Evolutionary conservation across 2,329 filamentous ascomycete genomes (phyloP), one percentile per base, ranked within the genome.

Genomic region (Colletotrichum lupini): DNA sequence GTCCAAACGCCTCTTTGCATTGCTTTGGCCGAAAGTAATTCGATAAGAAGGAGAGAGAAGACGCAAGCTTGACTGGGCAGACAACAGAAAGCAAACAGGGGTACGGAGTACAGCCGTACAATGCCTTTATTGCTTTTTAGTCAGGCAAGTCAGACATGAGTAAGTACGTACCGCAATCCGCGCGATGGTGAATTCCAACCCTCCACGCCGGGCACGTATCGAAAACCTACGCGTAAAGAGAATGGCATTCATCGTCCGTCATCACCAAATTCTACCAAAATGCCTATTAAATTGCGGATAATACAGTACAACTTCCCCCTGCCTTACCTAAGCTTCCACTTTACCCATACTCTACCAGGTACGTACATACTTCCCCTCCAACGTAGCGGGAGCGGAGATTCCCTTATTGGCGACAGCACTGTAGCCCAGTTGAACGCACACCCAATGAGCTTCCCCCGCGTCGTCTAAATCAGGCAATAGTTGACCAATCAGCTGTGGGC

Each of bases 401-500:
- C 71, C 71, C 56, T 71, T 65, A 70, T 56, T 11, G 67, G 71
- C 70, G 55, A 59, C 35, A 37, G 37, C 59, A 12, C 24, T 28
- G 30, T 32, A 32, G 30, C 30, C 30, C 30, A 32, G 30, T 11
- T 42, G 22, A 7, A 42, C 19, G 28, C 30, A 35, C 14, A 24
- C 12, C 70, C 70, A 73, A 73, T 70, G n/a, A 52, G 56, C 42
- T 26, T 49, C 5, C 60, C 56, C 35, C 67, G 67, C 66, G 67
- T 19, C 60, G 24, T 46, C 71, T 73, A 12, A 42, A 66, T 66
- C 55, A 57, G 67, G 67, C 32, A 73, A 71, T 46, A 66, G 62
- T 61, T 71, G 67, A 28, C 67, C 71, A 73, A 73, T 73, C 71
- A 73, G 49, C 56, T 60, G 35, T 58, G 71, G 60, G 56, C 71